Percentiles rank a stretch among this genome's conserved stretches.
Evolutionary conservation across 345 rosid species (phyloP).

Genomic region (Triadica sebifera): DNA sequence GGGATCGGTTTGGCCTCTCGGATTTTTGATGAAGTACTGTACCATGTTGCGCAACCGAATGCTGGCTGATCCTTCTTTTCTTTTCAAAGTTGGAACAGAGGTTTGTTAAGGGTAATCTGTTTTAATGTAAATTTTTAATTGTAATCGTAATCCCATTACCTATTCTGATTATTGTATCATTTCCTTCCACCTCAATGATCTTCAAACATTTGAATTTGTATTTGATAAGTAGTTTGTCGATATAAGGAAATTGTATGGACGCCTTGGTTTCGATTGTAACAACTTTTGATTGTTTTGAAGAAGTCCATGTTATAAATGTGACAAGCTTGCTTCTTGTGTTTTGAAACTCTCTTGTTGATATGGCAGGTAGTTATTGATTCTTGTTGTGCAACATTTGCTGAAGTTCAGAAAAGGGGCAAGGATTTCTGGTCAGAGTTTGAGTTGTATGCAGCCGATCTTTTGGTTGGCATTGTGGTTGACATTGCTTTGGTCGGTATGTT

Average conservation of each 20-base stretch:
- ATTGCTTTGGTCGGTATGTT: conserved; percentile 90
- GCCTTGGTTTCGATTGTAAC: background rate
- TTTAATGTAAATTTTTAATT: background rate
- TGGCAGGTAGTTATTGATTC: conserved; percentile 83
- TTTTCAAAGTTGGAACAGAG: conserved; percentile 93
- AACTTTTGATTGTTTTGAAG: no score
- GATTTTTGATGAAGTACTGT: conserved; percentile 64
- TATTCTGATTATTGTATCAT: background rate
- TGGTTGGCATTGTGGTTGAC: conserved; percentile 82
- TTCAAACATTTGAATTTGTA: background rate
- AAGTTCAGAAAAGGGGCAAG: conserved; percentile 85
- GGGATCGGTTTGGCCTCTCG: conserved; percentile 68
- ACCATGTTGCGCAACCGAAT: conserved; percentile 78
- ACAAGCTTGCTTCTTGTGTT: background rate
- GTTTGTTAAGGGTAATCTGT: conserved; percentile 31
- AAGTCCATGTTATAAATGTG: background rate
- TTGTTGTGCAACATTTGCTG: conserved; percentile 91
- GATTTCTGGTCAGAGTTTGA: conserved; percentile 96
- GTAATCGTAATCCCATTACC: background rate
- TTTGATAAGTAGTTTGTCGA: background rate
- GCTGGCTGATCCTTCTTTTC: conserved; percentile 95
- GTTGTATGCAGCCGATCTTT: conserved; percentile 83
- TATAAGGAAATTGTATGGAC: background rate
- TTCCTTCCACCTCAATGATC: background rate
- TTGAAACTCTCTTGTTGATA: background rate